Evolutionary conservation across 2,329 filamentous ascomycete genomes (phyloP), one percentile per base, ranked within the genome.

Genomic region (Dactylonectria macrodidyma): DNA sequence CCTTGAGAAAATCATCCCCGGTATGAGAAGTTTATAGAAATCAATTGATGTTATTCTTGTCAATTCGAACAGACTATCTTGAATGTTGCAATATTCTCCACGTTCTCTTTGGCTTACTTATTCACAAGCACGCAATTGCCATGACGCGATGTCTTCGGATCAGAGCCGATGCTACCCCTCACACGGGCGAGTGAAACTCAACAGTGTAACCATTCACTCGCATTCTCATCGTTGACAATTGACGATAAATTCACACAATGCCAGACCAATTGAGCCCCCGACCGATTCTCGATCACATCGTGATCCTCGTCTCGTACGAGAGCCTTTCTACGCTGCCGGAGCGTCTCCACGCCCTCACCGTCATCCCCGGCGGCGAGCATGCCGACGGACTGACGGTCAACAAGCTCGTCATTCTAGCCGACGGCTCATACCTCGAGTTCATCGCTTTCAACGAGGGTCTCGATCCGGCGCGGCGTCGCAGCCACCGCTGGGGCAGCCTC

Each of bases 401-500:
- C 79, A 86, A 85, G 50, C 86, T 93, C 19, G 85, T 92, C 22
- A 79, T 91, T 14, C 87, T 93, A 66, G 74, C 82, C 30, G 90
- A 92, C 71, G 91, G 91, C 34, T 86, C 86, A 24, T 93, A 93
- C 79, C 81, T 93, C 60, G 91, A 93, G 75, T 81, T 92, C 58
- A 90, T 92, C 67, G 86, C 89, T 46, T 92, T 92, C 76, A 81
- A 88, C 56, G 77, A 86, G 22, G 84, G 78, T 10, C 69, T 80
- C 33, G 79, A 82, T 22, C 80, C 79, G 0, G 79, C 81, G 5
- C 72, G 78, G 7, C 82, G 86, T 3, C 74, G 74, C 6, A 78
- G 80, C 1, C 90, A 92, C 73, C 87, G 87, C 74, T 93, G 90
- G 91, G 89, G 87, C 1, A 66, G 78, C 0, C 84, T 87, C 10